These are phyloP conservation scores for Mycena vulgaris DNA, from an alignment of 768 basidiomycete genomes.

Conservation along the genomic window DNA sequence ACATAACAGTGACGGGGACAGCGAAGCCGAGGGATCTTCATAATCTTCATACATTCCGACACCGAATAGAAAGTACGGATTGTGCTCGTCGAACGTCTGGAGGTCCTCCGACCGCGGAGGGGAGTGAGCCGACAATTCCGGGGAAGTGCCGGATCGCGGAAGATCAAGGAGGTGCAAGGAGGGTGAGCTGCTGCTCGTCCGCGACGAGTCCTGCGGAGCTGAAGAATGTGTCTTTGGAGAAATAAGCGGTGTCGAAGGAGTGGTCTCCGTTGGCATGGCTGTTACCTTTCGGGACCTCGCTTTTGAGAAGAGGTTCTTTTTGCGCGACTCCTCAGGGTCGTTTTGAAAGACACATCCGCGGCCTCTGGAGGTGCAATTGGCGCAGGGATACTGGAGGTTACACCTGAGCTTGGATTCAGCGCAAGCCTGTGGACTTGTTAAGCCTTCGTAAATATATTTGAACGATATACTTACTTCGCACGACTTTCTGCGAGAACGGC, in stretches of 20 bases:
- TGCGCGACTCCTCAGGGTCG: constrained; percentile 60
- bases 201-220: neutral
- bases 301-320: constrained; percentile 57
- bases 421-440: constrained; percentile 62
- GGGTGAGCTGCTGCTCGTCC: neutral
- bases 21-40: neutral
- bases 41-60: constrained; percentile 26
- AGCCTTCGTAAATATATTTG: neutral
- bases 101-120: constrained; percentile 56
- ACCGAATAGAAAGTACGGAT: constrained; percentile 43
- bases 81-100: constrained; percentile 49
- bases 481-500: constrained; percentile 76
- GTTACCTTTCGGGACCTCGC: constrained; percentile 57
- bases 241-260: neutral
- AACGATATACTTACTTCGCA: constrained; percentile 60
- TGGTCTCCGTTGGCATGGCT: constrained; percentile 20
- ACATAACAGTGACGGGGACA: neutral
- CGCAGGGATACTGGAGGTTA: constrained; percentile 77
- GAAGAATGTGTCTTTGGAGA: neutral
- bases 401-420: constrained; percentile 86
- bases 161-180: constrained; percentile 8
- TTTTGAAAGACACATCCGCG: constrained; percentile 77
- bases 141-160: constrained; percentile 46
- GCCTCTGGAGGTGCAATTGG: constrained; percentile 74
- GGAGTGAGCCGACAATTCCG: constrained; percentile 51